phyloP scores from a whole-genome alignment of 495 filamentous ascomycete genomes.

The Aspergillus saccharolyticus region DNA sequence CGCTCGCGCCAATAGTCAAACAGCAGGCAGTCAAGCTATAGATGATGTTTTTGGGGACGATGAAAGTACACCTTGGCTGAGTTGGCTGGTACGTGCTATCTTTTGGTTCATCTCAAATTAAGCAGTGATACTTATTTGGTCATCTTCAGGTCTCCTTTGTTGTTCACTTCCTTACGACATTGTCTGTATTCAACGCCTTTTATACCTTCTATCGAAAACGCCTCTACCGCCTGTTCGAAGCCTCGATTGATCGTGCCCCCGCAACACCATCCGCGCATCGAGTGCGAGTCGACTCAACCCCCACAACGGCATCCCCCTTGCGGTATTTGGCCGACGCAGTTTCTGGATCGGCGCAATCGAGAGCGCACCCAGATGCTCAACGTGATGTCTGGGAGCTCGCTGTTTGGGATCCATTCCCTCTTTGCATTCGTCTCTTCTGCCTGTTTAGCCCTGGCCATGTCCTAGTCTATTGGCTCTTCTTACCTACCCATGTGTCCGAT shows the following conservation, averaged over 20 bases:
- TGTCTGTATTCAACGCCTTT: conserved; percentile 67
- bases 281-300: conserved; percentile 85
- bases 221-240: conserved; percentile 89
- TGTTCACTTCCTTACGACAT: conserved; percentile 57
- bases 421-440: conserved; percentile 78
- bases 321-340: conserved; percentile 69
- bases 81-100: conserved; percentile 66
- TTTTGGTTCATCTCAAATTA: background rate
- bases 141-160: conserved; percentile 56
- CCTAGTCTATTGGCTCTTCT: conserved; percentile 78
- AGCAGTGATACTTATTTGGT: conserved; percentile 3
- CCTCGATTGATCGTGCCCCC: conserved; percentile 65
- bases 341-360: conserved; percentile 57
- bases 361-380: conserved; percentile 77
- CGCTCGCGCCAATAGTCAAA: conserved; percentile 67
- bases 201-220: conserved; percentile 81
- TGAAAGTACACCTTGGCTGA: conserved; percentile 58
- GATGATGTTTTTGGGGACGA: conserved; percentile 85
- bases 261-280: conserved; percentile 83
- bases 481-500: conserved; percentile 71
- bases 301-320: conserved; percentile 70
- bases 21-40: conserved; percentile 36
- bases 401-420: conserved; percentile 87
- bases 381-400: conserved; percentile 93
- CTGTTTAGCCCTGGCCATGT: conserved; percentile 91